Percentiles rank a stretch among this genome's conserved stretches.
These are phyloP conservation scores for Sporothrix euskadiensis DNA, from an alignment of 2,329 filamentous ascomycete species.

Conservation along the genomic window DNA sequence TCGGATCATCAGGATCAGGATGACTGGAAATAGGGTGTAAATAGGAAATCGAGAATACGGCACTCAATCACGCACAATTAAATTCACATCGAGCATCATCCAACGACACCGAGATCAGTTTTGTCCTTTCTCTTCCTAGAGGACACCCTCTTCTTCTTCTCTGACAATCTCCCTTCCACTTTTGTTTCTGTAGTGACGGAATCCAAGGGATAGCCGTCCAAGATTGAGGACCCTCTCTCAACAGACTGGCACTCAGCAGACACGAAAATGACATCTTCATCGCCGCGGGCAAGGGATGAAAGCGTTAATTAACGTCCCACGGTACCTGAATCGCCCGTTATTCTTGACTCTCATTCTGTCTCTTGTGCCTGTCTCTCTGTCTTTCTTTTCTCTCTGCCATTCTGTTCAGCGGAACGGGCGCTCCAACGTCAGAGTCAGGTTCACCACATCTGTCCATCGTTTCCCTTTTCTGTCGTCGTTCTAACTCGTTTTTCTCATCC, in stretches of 20 bases:
- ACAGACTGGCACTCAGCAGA: background rate
- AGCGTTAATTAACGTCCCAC: background rate
- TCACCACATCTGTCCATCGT: background rate
- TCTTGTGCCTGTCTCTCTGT: background rate
- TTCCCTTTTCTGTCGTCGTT: background rate
- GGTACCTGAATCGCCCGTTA: slow-evolving; percentile 5
- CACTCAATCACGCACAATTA: background rate
- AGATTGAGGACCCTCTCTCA: background rate
- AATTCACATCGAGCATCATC: background rate
- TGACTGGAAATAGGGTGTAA: background rate
- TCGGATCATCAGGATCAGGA: slow-evolving; percentile 21
- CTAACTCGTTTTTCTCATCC: background rate
- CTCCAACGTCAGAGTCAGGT: background rate
- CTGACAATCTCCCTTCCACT: slow-evolving; percentile 4
- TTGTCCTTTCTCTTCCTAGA: background rate
- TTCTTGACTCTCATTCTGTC: background rate
- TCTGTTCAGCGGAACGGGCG: background rate
- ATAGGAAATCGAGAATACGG: background rate
- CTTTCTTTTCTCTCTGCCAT: background rate
- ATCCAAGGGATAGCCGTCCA: slow-evolving; percentile 7
- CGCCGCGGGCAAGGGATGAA: background rate
- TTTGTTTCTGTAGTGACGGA: slow-evolving; percentile 27
- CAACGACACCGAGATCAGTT: background rate
- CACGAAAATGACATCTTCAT: background rate
- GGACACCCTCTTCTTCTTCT: background rate